Evolutionary conservation across 164 flowering plant species (phyloP).

Genomic region (Aristolochia fimbriata): DNA sequence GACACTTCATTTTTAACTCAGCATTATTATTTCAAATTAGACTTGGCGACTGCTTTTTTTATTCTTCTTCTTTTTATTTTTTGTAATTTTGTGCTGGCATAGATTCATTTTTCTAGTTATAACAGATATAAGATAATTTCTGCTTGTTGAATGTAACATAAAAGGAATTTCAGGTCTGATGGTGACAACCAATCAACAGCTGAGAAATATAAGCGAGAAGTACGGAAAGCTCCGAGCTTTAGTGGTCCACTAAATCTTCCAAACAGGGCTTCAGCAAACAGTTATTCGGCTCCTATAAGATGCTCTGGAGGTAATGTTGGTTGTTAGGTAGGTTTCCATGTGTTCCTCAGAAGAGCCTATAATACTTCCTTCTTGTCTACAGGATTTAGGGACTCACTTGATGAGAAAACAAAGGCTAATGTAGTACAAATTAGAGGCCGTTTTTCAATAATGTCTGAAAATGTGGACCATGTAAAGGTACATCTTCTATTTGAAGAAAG

Average conservation of each 20-base stretch:
- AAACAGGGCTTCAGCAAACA: constrained; percentile 90
- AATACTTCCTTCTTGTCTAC: background rate
- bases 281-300: constrained; percentile 95
- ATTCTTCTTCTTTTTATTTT: too few relatives aligned
- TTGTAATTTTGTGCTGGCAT: too few relatives aligned
- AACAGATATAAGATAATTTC: too few relatives aligned
- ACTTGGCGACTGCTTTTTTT: too few relatives aligned
- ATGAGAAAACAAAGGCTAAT: constrained; percentile 81
- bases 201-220: constrained; percentile 40
- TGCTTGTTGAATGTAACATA: too few relatives aligned
- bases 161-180: constrained; percentile 37
- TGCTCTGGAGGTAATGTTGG: constrained; percentile 68
- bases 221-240: constrained; percentile 61
- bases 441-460: constrained; percentile 97
- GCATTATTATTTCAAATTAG: too few relatives aligned
- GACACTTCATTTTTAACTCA: background rate
- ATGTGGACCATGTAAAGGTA: constrained; percentile 88
- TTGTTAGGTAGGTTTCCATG: background rate
- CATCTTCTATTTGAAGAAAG: constrained; percentile 5
- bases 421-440: constrained; percentile 93
- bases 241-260: constrained; percentile 97
- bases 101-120: too few relatives aligned
- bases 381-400: constrained; percentile 85
- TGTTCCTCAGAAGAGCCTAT: background rate
- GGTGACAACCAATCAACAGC: constrained; percentile 33